Base-by-base conservation (phyloP, 768 basidiomycete genomes). In the Tricholoma saponaceum region DNA sequence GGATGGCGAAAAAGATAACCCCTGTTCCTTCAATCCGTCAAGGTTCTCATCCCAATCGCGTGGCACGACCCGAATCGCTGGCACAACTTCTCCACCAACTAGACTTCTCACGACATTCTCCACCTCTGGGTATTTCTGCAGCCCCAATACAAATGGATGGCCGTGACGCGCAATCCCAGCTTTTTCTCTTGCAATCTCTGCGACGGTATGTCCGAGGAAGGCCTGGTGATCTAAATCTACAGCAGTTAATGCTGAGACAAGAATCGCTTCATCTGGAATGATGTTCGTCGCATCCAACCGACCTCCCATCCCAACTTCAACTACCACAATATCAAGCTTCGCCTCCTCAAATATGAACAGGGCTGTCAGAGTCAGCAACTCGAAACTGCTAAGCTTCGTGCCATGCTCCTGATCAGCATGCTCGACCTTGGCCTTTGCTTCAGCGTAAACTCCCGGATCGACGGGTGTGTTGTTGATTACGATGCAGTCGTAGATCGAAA, bases 281-380 rank as follows among this genome's bases (percentile, higher is more conserved):
- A 90, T 80, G 68, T 99, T 99, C 2, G 97, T 99, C 18, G 97
- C 96, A 69, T 98, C 97, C 51, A 88, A 72, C 3, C 84, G 79
- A 4, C 97, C 97, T 0, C 97, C 97, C 89, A 99, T 87, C 0
- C 97, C 96, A 9, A 94, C 95, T 73, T 99, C 96, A 44, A 97
- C 71, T 9, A 98, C 83, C 20, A 86, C 88, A 37, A 98, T 65
- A 62, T 98, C 95, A 5, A 95, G 79, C n/a, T 72, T 62, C 2
- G 74, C 74, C 7, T 72, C 72, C 66, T 95, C 87, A 65, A 99
- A 94, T 46, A 92, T 70, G 41, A 77, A 69, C 33, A 95, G 81
- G 0, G 95, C 95, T 0, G 86, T 87, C 56, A 91, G 79, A 0
- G 95, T 92, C 58, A 95, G 79, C 18, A 95, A 66, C 74, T 98